Evolutionary conservation across 176 grass and related monocot genomes (phyloP), one percentile per base, ranked within the genome.

Genomic region (Hyparrhenia diplandra): DNA sequence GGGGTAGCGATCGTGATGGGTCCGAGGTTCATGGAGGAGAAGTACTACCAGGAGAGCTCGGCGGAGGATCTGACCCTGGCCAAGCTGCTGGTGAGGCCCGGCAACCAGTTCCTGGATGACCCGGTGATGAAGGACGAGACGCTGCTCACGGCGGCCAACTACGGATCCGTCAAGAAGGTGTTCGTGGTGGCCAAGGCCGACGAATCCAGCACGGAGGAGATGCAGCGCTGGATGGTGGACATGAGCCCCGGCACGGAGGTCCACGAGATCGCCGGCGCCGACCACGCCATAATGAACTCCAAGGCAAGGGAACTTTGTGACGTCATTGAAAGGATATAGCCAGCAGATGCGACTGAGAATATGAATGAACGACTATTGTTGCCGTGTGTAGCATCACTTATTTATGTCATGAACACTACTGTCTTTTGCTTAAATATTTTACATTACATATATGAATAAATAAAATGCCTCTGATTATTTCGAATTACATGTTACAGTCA

Each of bases 241-340:
- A 71, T 79, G 10, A 89, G 83, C 83, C 75, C 80, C 0, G 80
- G 52, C 23, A 66, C 76, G 2, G 64, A 89, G 45, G 80, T 87
- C 13, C 20, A 64, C 25, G 76, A 87, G 71, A 84, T 84, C 41
- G 51, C 80, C 42, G 86, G 78, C 24, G 83, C 90, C 0, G 91
- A 89, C 75, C 91, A 93, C 14, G 83, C 83, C 76, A 61, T 81
- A 27, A 89, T 93, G 91, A 63, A 60, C 73, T 89, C 84, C 7
- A 85, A 69, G 76, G 29, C 80, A 4, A 34, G 1, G 18, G 71
- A 89, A 27, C 87, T 92, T 0, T 84, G 54, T 66, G 67, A 75
- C 13, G 13, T 87, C 31, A 80, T 92, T 10, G 20, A 63, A 11
- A 73, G 76, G 12, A 42, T 86, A 42, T 86, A 4, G 74, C 75